Evolutionary conservation across 805 yeast genomes (phyloP).

Genomic region (Lipomyces spencermartinsiae): DNA sequence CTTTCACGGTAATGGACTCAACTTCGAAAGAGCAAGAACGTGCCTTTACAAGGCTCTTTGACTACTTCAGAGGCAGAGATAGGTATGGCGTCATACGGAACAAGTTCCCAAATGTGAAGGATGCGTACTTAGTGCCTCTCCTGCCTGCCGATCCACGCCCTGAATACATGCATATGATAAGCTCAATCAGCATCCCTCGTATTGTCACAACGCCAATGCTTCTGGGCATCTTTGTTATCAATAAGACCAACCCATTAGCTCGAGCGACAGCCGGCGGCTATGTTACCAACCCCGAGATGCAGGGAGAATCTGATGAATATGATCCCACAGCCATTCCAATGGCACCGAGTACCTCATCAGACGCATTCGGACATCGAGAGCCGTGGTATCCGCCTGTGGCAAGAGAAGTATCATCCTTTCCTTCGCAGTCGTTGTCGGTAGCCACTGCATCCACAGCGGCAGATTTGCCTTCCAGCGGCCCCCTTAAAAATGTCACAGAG

Average conservation of each 20-base stretch:
- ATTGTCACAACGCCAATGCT: conserved; percentile 13
- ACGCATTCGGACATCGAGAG: neutral
- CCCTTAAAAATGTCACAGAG: conserved; percentile 10
- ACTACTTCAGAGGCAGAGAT: conserved; percentile 54
- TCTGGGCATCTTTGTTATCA: conserved; percentile 32
- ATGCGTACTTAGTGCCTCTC: conserved; percentile 63
- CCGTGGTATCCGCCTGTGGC: neutral
- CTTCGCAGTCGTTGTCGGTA: neutral
- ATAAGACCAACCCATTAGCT: conserved; percentile 8
- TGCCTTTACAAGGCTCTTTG: conserved; percentile 49
- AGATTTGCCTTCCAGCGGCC: neutral
- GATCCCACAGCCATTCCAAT: conserved; percentile 10
- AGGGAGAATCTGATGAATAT: neutral
- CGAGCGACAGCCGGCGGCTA: neutral
- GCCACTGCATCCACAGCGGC: neutral
- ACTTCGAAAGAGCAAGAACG: conserved; percentile 36
- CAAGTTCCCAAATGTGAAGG: conserved; percentile 61
- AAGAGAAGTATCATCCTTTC: neutral
- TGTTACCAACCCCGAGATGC: neutral
- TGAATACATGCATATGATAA: conserved; percentile 31
- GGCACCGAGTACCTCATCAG: neutral
- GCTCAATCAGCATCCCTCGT: conserved; percentile 16
- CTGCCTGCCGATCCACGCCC: conserved; percentile 40
- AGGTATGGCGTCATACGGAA: conserved; percentile 68
- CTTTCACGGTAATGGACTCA: conserved; percentile 48